Evolutionary conservation across 2,329 filamentous ascomycete genomes (phyloP).

Genomic region (Penicillium janthinellum): DNA sequence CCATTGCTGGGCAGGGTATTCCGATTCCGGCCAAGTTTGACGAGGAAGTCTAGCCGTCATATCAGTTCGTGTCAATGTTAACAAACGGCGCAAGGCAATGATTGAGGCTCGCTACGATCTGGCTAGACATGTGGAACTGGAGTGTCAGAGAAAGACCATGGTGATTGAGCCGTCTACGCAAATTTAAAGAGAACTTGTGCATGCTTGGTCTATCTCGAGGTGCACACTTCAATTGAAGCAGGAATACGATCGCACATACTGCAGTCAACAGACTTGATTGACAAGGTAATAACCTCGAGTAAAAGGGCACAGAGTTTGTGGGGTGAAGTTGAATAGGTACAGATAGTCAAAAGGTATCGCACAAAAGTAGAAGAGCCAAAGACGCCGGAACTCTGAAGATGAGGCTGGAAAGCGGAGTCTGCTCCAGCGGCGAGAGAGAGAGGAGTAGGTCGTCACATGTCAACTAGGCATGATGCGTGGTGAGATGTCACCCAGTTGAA

Average conservation of each 20-base stretch:
- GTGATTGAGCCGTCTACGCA: background rate
- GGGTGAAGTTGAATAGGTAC: constrained; percentile 19
- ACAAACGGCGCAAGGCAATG: too few species aligned
- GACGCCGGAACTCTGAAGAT: constrained; percentile 23
- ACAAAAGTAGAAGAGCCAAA: constrained; percentile 17
- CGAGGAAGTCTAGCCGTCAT: background rate
- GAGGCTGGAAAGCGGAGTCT: constrained; percentile 12
- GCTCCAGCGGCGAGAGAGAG: constrained; percentile 10
- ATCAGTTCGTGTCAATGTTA: background rate
- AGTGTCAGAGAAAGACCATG: background rate
- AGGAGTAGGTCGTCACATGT: constrained; percentile 24
- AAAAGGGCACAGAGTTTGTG: constrained; percentile 10
- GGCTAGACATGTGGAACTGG: too few species aligned
- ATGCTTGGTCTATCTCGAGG: background rate
- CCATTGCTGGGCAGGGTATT: background rate
- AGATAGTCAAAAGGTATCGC: constrained; percentile 21
- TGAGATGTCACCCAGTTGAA: background rate
- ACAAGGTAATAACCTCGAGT: background rate
- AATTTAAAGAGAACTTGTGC: background rate
- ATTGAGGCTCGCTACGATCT: too few species aligned
- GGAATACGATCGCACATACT: background rate
- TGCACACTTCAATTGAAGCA: background rate
- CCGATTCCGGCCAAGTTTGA: background rate
- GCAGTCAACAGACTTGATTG: background rate
- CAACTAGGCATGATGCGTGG: constrained; percentile 13